Evolutionary conservation across 306 rosid genomes (phyloP).

Genomic region (Potentilla sterilis): DNA sequence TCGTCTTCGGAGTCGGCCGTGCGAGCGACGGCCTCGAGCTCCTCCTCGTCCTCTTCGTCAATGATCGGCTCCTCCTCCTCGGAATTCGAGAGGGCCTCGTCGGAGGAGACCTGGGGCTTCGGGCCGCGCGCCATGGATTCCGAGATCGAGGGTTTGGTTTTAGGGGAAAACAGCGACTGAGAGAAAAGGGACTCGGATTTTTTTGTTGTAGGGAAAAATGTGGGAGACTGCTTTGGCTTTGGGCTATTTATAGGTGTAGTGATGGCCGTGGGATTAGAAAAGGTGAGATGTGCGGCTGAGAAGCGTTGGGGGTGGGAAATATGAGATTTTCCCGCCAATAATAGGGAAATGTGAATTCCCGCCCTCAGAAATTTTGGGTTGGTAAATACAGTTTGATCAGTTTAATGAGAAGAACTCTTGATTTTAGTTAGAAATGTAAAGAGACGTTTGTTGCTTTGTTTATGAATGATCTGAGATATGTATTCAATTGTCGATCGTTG

Average conservation of each 20-base stretch:
- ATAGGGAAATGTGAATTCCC: slow-evolving; percentile 42
- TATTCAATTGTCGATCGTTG: too few species aligned
- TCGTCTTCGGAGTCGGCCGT: slow-evolving; percentile 70
- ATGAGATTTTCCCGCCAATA: slow-evolving; percentile 67
- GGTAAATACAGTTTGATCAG: too few species aligned
- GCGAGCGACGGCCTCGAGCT: slow-evolving; percentile 88
- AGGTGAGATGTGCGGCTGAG: slow-evolving; percentile 38
- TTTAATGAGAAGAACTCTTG: too few species aligned
- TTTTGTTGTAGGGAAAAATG: not conserved
- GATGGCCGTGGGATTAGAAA: slow-evolving; percentile 39
- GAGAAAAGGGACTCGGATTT: not conserved
- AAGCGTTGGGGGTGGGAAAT: slow-evolving; percentile 5
- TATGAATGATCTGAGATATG: too few species aligned
- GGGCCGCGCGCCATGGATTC: slow-evolving; percentile 62
- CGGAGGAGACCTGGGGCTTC: slow-evolving; percentile 61
- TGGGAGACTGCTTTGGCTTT: not conserved
- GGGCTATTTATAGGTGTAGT: not conserved
- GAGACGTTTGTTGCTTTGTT: too few species aligned
- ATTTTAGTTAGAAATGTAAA: too few species aligned
- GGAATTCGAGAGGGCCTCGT: slow-evolving; percentile 63
- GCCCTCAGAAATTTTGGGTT: slow-evolving; percentile 14
- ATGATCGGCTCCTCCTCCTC: slow-evolving; percentile 52
- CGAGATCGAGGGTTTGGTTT: slow-evolving; percentile 59
- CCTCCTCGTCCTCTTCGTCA: slow-evolving; percentile 81
- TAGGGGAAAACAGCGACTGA: not conserved